These are phyloP conservation scores for Streptanthus diversifolius DNA, from an alignment of 345 rosid species.

Conservation along the genomic window DNA sequence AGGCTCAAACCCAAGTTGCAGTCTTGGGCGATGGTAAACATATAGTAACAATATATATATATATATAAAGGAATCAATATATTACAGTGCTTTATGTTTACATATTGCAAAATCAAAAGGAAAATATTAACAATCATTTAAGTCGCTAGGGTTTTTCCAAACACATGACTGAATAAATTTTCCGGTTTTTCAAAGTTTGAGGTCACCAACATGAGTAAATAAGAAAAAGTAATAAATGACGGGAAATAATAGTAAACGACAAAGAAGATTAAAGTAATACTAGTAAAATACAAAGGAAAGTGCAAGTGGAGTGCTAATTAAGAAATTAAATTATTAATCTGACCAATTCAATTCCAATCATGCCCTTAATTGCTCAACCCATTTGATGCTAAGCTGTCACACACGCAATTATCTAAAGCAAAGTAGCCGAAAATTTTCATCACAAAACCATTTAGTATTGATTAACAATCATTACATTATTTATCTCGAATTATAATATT, in stretches of 20 bases:
- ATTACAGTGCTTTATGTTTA: background rate
- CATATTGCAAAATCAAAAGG: background rate
- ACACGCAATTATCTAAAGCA: conserved; percentile 32
- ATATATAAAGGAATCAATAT: background rate
- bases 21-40: background rate
- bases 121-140: background rate
- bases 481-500: background rate
- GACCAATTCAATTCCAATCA: conserved; percentile 17
- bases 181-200: conserved; percentile 9
- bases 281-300: conserved; percentile 21
- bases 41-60: background rate
- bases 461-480: background rate
- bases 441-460: background rate
- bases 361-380: conserved; percentile 29
- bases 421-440: conserved; percentile 24
- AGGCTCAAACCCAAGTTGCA: background rate
- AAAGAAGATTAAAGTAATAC: conserved; percentile 22
- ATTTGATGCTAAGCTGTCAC: conserved; percentile 35
- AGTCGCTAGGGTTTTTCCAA: conserved; percentile 14
- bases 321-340: conserved; percentile 20
- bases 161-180: conserved; percentile 14
- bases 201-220: conserved; percentile 20
- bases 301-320: conserved; percentile 37
- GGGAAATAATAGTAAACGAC: conserved; percentile 24
- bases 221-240: background rate